A percentile compares a stretch with the other conserved stretches of the same genome.
Conservation (phyloP, 2,329 filamentous ascomycete species). For the Nemania diffusa region DNA sequence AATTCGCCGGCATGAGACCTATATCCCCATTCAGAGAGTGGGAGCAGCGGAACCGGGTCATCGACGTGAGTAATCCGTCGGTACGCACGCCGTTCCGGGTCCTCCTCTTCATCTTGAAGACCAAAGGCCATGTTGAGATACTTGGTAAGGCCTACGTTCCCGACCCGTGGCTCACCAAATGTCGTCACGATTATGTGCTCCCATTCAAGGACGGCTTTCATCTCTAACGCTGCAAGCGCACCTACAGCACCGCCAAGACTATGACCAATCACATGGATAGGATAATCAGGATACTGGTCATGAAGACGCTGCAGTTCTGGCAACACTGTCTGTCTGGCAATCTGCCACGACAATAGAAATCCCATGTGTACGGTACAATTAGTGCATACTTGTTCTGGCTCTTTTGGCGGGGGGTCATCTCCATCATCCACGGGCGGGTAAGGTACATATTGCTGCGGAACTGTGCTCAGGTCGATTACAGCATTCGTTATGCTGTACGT, state of each 20-base stretch:
- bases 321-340: slow-evolving; percentile 76
- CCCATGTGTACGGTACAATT: slow-evolving; percentile 95
- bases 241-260: slow-evolving; percentile 94
- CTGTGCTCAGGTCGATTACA: slow-evolving; percentile 86
- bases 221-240: slow-evolving; percentile 84
- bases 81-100: slow-evolving; percentile 60
- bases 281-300: slow-evolving; percentile 73
- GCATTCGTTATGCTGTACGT: slow-evolving; percentile 95
- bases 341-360: slow-evolving; percentile 86
- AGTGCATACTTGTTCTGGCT: slow-evolving; percentile 68
- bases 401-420: slow-evolving; percentile 48
- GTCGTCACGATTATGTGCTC: slow-evolving; percentile 81
- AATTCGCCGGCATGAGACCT: slow-evolving; percentile 86
- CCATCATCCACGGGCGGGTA: slow-evolving; percentile 72
- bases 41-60: slow-evolving; percentile 90
- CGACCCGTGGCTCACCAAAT: slow-evolving; percentile 84
- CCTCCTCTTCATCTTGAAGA: slow-evolving; percentile 50
- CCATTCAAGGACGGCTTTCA: slow-evolving; percentile 78
- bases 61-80: slow-evolving; percentile 85
- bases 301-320: slow-evolving; percentile 70
- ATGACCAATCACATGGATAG: slow-evolving; percentile 85
- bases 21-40: slow-evolving; percentile 89
- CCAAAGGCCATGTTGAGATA: slow-evolving; percentile 66
- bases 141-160: slow-evolving; percentile 65
- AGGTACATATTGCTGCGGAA: slow-evolving; percentile 89